Base-by-base conservation (phyloP, 2,329 filamentous ascomycete genomes). In the Aspergillus pseudoviridinutans region DNA sequence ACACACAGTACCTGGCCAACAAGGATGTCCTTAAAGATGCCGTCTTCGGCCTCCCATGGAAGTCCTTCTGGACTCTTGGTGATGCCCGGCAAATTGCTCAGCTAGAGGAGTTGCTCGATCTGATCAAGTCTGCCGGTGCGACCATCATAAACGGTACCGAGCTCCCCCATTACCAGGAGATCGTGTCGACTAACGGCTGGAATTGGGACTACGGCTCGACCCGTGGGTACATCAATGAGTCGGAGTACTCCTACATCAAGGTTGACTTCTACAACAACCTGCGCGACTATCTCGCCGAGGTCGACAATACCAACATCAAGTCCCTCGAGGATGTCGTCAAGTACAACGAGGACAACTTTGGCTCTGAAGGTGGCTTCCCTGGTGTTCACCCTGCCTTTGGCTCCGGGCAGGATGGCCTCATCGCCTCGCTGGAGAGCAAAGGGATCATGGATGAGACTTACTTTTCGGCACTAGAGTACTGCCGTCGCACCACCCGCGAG, bases 171-270 rank as follows among this genome's bases (percentile, higher is more conserved):
- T 82, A 84, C 64, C 71, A 86, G 66, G 82, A 75, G 0, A 83
- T 90, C 27, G 81, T 91, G 14, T 83, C 82, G 35, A 86, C 84
- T 0, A 70, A 82, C 50, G 86, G 87, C n/a, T 92, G 88, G 88
- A 79, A 91, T 71, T 92, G 89, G 82, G 87, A 89, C 65, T 88
- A 84, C 61, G 87, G 87, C 17, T 79, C 75, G 5, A 80, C 77
- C 1, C 82, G 86, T 3, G 86, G 86, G 2, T 85, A 77, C 64
- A 75, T 85, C n/a, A 89, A 91, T 59, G 84, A 90, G 72, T 90
- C 86, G 14, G 88, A 91, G 70, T 91, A 87, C 72, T 88, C 86
- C 0, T 84, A 87, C 51, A 79, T 91, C 62, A 90, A 89, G 71
- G 84, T 87, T 0, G 74, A 78, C n/a, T 78, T 80, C 46, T 80